phyloP scores from a whole-genome alignment of 176 grass and related monocot genomes.

The Bolboschoenus planiculmis region DNA sequence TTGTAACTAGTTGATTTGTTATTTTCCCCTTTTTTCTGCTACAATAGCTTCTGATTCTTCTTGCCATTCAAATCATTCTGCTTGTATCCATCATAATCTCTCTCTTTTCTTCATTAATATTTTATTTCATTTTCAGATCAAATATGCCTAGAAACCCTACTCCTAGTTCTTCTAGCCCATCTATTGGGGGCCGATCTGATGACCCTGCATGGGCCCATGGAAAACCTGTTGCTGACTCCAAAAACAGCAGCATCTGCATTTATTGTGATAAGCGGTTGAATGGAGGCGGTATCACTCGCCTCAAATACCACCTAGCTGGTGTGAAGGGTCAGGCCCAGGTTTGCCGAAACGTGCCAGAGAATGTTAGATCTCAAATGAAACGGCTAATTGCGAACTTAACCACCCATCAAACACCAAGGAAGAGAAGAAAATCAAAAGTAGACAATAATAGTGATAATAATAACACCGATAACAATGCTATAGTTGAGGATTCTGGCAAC shows the following conservation, averaged over 20 bases:
- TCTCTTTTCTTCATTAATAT: background rate
- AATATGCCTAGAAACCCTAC: conserved; percentile 11
- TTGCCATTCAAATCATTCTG: background rate
- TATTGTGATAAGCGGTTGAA: conserved; percentile 15
- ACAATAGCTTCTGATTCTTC: background rate
- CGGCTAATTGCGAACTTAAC: background rate
- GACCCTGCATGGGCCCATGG: conserved; percentile 6
- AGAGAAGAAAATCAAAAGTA: conserved; percentile 5
- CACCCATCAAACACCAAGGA: conserved; percentile 16
- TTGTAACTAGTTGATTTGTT: background rate
- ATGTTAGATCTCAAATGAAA: conserved; percentile 15
- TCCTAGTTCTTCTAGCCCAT: conserved; percentile 10
- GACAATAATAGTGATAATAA: background rate
- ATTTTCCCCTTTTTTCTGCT: background rate
- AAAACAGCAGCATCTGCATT: conserved; percentile 14
- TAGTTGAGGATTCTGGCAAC: background rate
- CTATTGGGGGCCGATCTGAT: background rate
- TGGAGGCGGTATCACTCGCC: conserved; percentile 10
- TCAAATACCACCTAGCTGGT: conserved; percentile 10
- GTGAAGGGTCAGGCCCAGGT: conserved; percentile 13
- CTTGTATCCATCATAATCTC: background rate
- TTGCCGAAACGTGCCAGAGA: conserved; percentile 10
- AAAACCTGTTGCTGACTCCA: background rate
- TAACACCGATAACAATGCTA: conserved; percentile 2
- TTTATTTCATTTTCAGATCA: conserved; percentile 1